These are phyloP conservation scores for Globisporangium yorkense DNA, from an alignment of 352 stramenopile genomes.

Conservation along the genomic window DNA sequence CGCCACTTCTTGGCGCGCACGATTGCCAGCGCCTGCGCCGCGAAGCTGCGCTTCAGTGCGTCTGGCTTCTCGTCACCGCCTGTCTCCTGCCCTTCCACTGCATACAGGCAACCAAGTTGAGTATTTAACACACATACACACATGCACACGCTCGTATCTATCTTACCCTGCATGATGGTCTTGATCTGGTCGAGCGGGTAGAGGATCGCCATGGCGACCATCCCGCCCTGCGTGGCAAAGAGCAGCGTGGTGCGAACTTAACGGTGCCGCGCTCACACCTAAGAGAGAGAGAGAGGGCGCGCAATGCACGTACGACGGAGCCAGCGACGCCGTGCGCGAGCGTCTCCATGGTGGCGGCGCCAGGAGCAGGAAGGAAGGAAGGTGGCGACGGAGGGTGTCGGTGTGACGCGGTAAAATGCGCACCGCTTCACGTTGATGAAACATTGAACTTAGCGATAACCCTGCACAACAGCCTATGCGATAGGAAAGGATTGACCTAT, in stretches of 20 bases:
- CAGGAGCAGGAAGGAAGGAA: background rate
- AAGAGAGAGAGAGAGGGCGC: no score
- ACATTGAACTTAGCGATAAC: background rate
- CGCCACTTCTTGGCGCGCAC: conserved; percentile 60
- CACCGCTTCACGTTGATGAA: background rate
- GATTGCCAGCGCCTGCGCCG: conserved; percentile 35
- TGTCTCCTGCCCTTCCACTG: conserved; percentile 1
- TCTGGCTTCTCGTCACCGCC: background rate
- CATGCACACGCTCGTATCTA: no score
- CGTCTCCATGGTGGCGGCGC: conserved; percentile 39
- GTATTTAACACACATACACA: background rate
- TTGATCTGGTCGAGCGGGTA: conserved; percentile 87
- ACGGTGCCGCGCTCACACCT: background rate
- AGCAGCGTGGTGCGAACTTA: background rate
- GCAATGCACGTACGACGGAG: conserved; percentile 30
- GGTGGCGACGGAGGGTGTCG: background rate
- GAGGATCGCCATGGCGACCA: conserved; percentile 72
- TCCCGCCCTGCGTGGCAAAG: conserved; percentile 30
- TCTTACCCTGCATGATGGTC: conserved; percentile 71
- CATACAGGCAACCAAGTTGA: background rate
- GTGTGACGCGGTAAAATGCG: background rate
- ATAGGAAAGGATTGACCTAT: background rate
- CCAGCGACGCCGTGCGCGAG: conserved; percentile 60
- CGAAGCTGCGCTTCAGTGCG: conserved; percentile 24
- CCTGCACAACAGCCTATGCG: background rate